Base-by-base conservation (phyloP, 176 grass and related monocot genomes). In the Ensete ventricosum region DNA sequence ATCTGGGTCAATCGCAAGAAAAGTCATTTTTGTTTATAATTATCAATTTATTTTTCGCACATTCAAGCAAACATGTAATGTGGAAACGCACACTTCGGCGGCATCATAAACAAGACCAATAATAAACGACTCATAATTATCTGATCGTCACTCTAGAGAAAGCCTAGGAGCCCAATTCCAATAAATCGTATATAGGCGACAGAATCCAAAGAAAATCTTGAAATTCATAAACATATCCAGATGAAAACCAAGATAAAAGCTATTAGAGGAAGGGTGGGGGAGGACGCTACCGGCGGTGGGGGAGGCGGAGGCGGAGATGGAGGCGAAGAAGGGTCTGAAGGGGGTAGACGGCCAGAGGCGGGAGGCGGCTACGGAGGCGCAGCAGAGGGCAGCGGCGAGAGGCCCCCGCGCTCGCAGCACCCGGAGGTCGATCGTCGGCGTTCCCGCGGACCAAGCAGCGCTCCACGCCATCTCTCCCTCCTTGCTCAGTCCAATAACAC, bases 381-480 rank as follows among this genome's bases (percentile, higher is more conserved):
- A 80, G 58, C 69, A 73, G 49, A 80, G 22, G 13, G 69, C 78
- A 1, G 14, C 78, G 2, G 58, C 69, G 20, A 80, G 11, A 3
- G 78, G 78, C 13, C 55, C 2, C 3, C 78, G 69, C 10, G 78
- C 20, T 9, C 48, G 57, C 78, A 73, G 69, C 48, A 19, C 69
- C 4, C 58, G 78, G 1, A 80, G 55, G 43, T 73, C 49, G 69
- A 64, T 57, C 11, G 55, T 57, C 48, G 78, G 22, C 55, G 48
- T 21, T 51, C 67, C 57, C 14, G 24, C 69, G 14, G 69, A 20
- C 69, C 78, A 64, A 14, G 57, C 43, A 21, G 66, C 66, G 27
- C 77, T 69, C 66, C 77, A 79, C 26, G 77, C 53, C 77, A 79
- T 78, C 4, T 54, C 67, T 79, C 29, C 6, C 67, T 22, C 34